Base-by-base conservation (phyloP, 179 eudicot genomes). In the Pouteria campechiana region DNA sequence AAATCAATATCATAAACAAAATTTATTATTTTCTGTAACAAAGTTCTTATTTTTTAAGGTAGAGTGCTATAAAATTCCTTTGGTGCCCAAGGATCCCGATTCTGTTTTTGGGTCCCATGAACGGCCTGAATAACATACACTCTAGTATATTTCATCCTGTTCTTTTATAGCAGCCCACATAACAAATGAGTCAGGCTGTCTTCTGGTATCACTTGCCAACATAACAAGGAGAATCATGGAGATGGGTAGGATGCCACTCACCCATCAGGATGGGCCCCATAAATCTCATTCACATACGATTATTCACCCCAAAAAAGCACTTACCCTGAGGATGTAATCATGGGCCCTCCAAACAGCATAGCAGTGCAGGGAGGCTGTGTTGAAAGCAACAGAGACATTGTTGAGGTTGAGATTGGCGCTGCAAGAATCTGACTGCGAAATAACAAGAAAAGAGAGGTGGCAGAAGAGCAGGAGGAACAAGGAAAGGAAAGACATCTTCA, bases 241-340 rank as follows among this genome's bases (percentile, higher is more conserved):
- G 19, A 45, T 48, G 19, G 51, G 58, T 49, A n/a, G 29, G 55
- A 28, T 22, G 16, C 20, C 6, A 21, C 6, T 32, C 17, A 32
- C 11, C 17, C 8, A 50, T 11, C 12, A 16, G 19, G 18, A 17
- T 38, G 7, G 16, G 5, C 9, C 12, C 28, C 12, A 9, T 10
- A 41, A 15, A 38, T 18, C 43, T 9, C 22, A 24, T 17, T n/a
- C 17, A 28, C 22, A 39, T 20, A 37, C 9, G 18, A 16, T 2
- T 25, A 13, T 0, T 18, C 19, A 25, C 15, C 22, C 4, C 25
- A 8, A 9, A 17, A 27, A 5, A 8, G 39, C 36, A 60, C 71
- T 64, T 76, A 87, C 96, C 48, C 94, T 63, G 52, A 87, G 96
- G 61, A 68, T 58, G 65, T 35, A 74, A 25, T 46, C 47, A 39